Evolutionary conservation across 345 rosid species (phyloP).

Genomic region (Viola odorata): DNA sequence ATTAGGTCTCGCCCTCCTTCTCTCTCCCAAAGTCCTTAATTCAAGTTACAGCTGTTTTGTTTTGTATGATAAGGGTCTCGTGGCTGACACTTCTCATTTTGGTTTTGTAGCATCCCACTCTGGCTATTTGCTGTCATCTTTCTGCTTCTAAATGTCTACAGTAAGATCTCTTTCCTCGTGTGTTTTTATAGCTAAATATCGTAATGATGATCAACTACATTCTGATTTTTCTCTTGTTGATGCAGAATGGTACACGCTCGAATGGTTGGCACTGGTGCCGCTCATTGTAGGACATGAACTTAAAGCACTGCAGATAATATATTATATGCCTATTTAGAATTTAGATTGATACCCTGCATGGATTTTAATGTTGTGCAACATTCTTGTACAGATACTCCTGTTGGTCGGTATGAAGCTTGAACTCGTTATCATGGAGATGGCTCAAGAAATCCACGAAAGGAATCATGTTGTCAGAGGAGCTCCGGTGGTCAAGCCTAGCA

Average conservation of each 20-base stretch:
- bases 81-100: neutral
- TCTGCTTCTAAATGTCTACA: conserved; percentile 44
- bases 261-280: conserved; percentile 39
- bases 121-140: conserved; percentile 45
- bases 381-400: conserved; percentile 37
- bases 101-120: conserved; percentile 36
- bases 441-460: conserved; percentile 38
- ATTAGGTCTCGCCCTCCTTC: conserved; percentile 30
- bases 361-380: too few relatives aligned
- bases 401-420: conserved; percentile 54
- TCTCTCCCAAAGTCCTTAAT: neutral
- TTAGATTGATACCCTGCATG: too few relatives aligned
- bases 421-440: conserved; percentile 52
- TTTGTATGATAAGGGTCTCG: neutral
- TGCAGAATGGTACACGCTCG: conserved; percentile 47
- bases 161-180: conserved; percentile 16
- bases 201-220: neutral
- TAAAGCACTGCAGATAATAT: too few relatives aligned
- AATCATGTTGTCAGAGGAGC: conserved; percentile 41
- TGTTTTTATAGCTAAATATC: neutral
- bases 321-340: too few relatives aligned
- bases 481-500: conserved; percentile 49
- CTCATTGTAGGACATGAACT: conserved; percentile 26
- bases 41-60: neutral
- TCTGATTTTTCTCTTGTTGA: too few relatives aligned